Base-by-base conservation (phyloP, 192 early-diverging fungal genomes). In the Coemansia sp. region DNA sequence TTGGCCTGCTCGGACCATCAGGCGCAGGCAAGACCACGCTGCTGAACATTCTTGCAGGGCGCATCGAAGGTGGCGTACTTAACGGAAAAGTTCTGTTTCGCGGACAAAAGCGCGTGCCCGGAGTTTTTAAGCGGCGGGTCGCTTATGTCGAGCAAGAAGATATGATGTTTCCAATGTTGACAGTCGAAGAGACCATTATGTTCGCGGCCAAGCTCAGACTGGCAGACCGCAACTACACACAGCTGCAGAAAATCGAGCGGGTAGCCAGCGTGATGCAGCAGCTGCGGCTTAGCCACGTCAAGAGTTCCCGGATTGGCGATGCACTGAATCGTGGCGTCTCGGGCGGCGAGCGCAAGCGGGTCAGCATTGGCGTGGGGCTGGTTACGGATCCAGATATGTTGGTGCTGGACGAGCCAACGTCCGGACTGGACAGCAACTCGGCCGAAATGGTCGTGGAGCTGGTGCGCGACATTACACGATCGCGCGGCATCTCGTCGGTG, bases 111-210 rank as follows among this genome's bases (percentile, higher is more conserved):
- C 81, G 90, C 44, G 82, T 87, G 20, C 72, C 81, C 7, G 82
- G 82, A 0, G 83, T 91, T 55, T 95, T 88, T 61, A 88, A 88
- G 58, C 85, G 73, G 8, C 79, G 87, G 5, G 83, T 89, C 23
- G 88, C 91, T 20, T 94, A 90, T 75, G 92, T 95, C 5, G 93
- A 95, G 76, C 95, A 97, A 58, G 95, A 97, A 64, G 95, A 95
- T 74, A 86, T 86, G 18, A 72, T 94, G 50, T 88, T 90, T 81
- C 83, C 85, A 9, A 94, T 93, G 26, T 71, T 93, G 64, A 97
- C 95, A 1, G 95, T 97, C 7, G 85, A 89, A 57, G 95, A 97
- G 65, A 92, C 95, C 2, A 86, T 97, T 31, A 78, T 93, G 42
- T 94, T 91, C 74, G 93, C 93, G 1, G 95, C 95, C 2, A 68